Base-by-base conservation (phyloP, 1,139 yeast genomes). In the Meyerozyma smithsonii region DNA sequence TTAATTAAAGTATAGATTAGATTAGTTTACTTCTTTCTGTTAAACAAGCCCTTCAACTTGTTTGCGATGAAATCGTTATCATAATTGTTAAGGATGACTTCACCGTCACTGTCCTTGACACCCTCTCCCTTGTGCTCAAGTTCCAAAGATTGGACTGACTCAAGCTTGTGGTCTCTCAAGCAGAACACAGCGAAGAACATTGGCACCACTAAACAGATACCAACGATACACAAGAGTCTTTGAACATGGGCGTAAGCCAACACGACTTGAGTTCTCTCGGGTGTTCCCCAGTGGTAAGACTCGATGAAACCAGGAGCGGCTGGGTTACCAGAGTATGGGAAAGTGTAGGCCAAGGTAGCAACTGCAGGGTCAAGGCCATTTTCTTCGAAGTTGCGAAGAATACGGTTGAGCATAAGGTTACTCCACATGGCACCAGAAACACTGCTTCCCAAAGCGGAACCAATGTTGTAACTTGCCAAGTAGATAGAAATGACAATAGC, bases 361-460 rank as follows among this genome's bases (percentile, higher is more conserved):
- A n/a, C 21, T 11, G 20, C 11, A 16, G 10, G n/a, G 20, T 16
- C 19, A 11, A 32, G 35, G 10, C 25, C 25, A 14, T 12, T 11
- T 10, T 6, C 26, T 48, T 49, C 41, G 35, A 44, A 28, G 32
- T 54, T 42, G 34, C 50, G 51, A n/a, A 44, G 37, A 19, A 72
- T 55, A 39, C 60, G 54, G 5, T 47, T 50, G 41, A 67, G 70
- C 52, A 77, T 55, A 26, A 64, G 47, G 47, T 74, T 52, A 25
- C 83, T 77, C 86, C 86, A 81, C 32, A 81, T 66, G 16, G 85
- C 84, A 52, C 86, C 87, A 15, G 83, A 72, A 24, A 81, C 66
- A 33, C 77, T 53, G 15, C 69, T 54, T 24, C 81, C 81, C 38
- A 74, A 47, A 49, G 84, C 84, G n/a, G 75, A 59, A 19, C 87